Conservation (phyloP, 768 basidiomycete genomes). For the Pholiota microspora region DNA sequence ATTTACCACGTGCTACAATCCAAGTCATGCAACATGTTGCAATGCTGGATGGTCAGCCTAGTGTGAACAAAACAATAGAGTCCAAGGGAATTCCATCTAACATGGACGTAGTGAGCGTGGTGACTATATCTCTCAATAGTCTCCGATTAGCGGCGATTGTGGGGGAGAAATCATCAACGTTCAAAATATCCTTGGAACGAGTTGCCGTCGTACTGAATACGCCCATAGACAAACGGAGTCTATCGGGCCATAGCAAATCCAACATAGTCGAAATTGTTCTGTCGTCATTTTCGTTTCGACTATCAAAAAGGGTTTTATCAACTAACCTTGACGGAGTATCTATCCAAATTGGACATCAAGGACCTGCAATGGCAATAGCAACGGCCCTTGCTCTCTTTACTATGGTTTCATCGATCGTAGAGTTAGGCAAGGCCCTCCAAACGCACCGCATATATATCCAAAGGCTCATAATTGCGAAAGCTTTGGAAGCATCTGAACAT, state of each 20-base stretch:
- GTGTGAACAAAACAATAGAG: slow-evolving; percentile 21
- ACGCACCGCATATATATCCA: slow-evolving; percentile 23
- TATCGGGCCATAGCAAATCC: slow-evolving; percentile 21
- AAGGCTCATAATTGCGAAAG: slow-evolving; percentile 39
- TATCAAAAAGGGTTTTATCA: slow-evolving; percentile 8
- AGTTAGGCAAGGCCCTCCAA: slow-evolving; percentile 23
- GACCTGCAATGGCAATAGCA: slow-evolving; percentile 39
- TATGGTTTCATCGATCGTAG: slow-evolving; percentile 22
- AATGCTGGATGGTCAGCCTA: slow-evolving; percentile 30
- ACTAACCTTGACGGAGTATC: slow-evolving; percentile 18
- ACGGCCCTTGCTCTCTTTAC: slow-evolving; percentile 28
- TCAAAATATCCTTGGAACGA: slow-evolving; percentile 22
- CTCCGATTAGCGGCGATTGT: slow-evolving; percentile 23
- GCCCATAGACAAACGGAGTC: slow-evolving; percentile 31
- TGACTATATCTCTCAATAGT: slow-evolving; percentile 21
- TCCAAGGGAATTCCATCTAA: slow-evolving; percentile 20
- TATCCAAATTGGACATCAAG: slow-evolving; percentile 35
- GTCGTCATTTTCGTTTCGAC: slow-evolving; percentile 11
- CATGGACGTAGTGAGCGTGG: slow-evolving; percentile 30
- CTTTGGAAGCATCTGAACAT: slow-evolving; percentile 50
- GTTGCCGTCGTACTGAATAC: slow-evolving; percentile 24
- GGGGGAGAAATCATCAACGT: slow-evolving; percentile 11
- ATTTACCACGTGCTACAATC: slow-evolving; percentile 37
- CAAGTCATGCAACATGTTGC: slow-evolving; percentile 48
- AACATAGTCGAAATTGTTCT: slow-evolving; percentile 26